Evolutionary conservation across 2,329 filamentous ascomycete species (phyloP), one percentile per base, ranked within the genome.

Genomic region (Claviceps sp.): DNA sequence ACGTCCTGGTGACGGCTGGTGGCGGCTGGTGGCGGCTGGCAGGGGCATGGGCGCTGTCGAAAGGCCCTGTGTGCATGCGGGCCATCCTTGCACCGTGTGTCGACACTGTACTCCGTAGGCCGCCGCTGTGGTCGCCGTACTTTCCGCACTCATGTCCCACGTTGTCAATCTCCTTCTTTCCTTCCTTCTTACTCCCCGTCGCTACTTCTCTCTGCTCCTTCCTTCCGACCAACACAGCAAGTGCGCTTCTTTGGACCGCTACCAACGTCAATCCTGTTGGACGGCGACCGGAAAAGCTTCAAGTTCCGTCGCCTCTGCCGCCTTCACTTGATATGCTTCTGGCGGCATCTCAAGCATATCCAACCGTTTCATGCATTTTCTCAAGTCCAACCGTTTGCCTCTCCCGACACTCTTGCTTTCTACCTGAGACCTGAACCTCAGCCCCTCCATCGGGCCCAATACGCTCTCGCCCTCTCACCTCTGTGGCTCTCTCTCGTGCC

Each of bases 201-300:
- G 39, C 37, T 23, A 49, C 39, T 7, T 20, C 44, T 45, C 14
- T 37, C 37, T 44, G 52, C 38, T 40, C 43, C 39, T 37, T 45
- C 49, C 53, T 42, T 42, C 29, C 9, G 16, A 17, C 23, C 49
- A 50, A 57, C 57, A 56, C 61, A 59, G 57, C 56, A 59, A 55
- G 54, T 55, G 53, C 60, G 58, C 60, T 58, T 58, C 54, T 55
- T 20, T 37, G 54, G 59, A 54, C 56, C 38, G 47, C 20, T 38
- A 49, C 40, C 40, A 47, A 50, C 47, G 55, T 34, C 58, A 56
- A 57, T 58, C 34, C 38, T 16, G 47, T 26, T 14, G 43, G 52
- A 59, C 54, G 56, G 63, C 59, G 53, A 60, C 60, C 62, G 59
- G 59, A 59, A 60, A 64, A 58, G 60, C 55, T 58, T 57, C 54